Conservation (phyloP, 306 rosid genomes). For the Argentina anserina region DNA sequence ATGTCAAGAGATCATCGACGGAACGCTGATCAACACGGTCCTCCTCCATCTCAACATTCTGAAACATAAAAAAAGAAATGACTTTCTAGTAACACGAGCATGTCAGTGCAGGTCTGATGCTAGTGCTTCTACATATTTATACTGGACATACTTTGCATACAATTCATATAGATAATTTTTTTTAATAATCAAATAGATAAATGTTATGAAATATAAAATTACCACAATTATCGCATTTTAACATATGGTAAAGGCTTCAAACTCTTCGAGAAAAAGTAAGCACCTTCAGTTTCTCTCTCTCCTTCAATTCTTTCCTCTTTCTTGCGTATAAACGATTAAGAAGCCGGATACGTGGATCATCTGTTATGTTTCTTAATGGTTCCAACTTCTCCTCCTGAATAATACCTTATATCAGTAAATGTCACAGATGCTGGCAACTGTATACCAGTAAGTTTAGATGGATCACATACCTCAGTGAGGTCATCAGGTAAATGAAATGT, state of each 20-base stretch:
- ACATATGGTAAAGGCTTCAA: conserved; percentile 35
- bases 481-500: conserved; percentile 92
- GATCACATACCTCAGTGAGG: conserved; percentile 71
- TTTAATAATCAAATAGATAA: no score
- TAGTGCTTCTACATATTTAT: background rate
- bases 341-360: conserved; percentile 94
- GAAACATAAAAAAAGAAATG: conserved; percentile 24
- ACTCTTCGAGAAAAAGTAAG: conserved; percentile 28
- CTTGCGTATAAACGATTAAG: conserved; percentile 81
- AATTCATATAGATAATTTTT: conserved; percentile 25
- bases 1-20: conserved; percentile 83
- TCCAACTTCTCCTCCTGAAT: conserved; percentile 89
- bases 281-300: conserved; percentile 77
- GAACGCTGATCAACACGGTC: conserved; percentile 82
- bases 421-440: conserved; percentile 5
- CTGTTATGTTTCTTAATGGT: conserved; percentile 71
- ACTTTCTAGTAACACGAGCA: conserved; percentile 19
- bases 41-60: conserved; percentile 73
- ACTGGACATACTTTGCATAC: conserved; percentile 13
- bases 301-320: conserved; percentile 77
- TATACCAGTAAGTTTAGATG: conserved; percentile 11
- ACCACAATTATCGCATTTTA: conserved; percentile 33
- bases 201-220: conserved; percentile 18
- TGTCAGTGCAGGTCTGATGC: background rate
- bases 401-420: conserved; percentile 32